Conservation (phyloP, 176 grass and related monocot genomes). For the Themeda triandra region DNA sequence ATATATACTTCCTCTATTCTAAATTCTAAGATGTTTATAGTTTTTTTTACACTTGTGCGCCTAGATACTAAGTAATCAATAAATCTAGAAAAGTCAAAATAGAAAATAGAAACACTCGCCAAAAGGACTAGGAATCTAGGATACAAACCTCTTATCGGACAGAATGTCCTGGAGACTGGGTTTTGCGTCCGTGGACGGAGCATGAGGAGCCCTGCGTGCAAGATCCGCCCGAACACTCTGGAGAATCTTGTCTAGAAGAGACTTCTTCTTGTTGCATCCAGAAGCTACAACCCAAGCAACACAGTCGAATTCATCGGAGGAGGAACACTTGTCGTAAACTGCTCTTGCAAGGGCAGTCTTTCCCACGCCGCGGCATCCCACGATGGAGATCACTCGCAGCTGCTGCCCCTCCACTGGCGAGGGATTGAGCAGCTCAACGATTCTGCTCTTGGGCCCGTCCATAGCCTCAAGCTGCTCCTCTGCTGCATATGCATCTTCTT, state of each 20-base stretch:
- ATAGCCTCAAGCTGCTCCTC: neutral
- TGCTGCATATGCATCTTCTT: neutral
- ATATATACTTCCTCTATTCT: too few species aligned
- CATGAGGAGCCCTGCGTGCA: neutral
- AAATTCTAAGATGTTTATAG: too few species aligned
- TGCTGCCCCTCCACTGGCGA: neutral
- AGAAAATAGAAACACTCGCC: neutral
- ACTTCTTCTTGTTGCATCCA: neutral
- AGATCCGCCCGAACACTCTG: neutral
- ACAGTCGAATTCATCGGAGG: neutral
- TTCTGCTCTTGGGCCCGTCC: neutral
- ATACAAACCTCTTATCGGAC: neutral
- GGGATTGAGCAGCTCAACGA: neutral
- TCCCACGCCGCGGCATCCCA: slow-evolving; percentile 5
- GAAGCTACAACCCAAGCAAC: neutral
- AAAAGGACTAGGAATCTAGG: neutral
- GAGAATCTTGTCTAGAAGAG: neutral
- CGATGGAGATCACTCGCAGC: slow-evolving; percentile 16
- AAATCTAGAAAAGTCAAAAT: too few species aligned
- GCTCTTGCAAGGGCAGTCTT: slow-evolving; percentile 10
- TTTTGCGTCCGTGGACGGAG: neutral
- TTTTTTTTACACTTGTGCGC: too few species aligned
- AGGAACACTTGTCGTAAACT: neutral
- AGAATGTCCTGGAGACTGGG: neutral
- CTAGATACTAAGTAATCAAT: too few species aligned